phyloP scores from a whole-genome alignment of 148 eudicot species.

The Diospyros lotus region DNA sequence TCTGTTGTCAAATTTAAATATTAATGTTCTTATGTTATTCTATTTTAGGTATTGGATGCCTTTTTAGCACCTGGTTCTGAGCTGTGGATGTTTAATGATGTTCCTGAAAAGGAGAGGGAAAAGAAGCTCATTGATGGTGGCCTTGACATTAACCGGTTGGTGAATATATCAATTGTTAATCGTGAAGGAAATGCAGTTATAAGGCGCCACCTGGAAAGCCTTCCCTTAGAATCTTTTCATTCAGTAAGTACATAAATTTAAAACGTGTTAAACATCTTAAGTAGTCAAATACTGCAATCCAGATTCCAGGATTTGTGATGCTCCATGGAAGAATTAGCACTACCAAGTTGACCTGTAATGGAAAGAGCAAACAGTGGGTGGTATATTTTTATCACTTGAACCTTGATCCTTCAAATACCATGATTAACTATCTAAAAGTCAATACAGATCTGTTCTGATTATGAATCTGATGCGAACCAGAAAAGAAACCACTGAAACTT shows the following conservation, averaged over 20 bases:
- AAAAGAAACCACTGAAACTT: too few species aligned
- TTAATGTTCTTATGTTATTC: conserved; percentile 1
- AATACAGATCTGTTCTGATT: not conserved
- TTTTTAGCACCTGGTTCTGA: conserved; percentile 51
- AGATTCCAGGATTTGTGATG: not conserved
- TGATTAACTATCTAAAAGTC: not conserved
- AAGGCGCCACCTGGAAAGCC: conserved; percentile 57
- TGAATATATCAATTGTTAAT: conserved; percentile 37
- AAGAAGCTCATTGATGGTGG: conserved; percentile 61
- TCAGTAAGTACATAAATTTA: conserved; percentile 32
- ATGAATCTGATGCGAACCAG: not conserved
- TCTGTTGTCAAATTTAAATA: not conserved
- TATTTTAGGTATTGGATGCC: conserved; percentile 54
- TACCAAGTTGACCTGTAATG: conserved; percentile 3
- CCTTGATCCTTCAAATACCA: not conserved
- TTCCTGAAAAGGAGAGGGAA: conserved; percentile 46
- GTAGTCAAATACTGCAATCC: not conserved
- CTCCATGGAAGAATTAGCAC: not conserved
- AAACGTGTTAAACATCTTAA: not conserved
- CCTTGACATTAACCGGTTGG: conserved; percentile 36
- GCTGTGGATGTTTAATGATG: conserved; percentile 65
- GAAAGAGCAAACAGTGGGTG: not conserved
- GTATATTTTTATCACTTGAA: not conserved
- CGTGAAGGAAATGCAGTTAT: conserved; percentile 68
- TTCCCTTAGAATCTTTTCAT: conserved; percentile 54